Evolutionary conservation across 306 rosid species (phyloP), one percentile per base, ranked within the genome.

Genomic region (Lablab purpureus): DNA sequence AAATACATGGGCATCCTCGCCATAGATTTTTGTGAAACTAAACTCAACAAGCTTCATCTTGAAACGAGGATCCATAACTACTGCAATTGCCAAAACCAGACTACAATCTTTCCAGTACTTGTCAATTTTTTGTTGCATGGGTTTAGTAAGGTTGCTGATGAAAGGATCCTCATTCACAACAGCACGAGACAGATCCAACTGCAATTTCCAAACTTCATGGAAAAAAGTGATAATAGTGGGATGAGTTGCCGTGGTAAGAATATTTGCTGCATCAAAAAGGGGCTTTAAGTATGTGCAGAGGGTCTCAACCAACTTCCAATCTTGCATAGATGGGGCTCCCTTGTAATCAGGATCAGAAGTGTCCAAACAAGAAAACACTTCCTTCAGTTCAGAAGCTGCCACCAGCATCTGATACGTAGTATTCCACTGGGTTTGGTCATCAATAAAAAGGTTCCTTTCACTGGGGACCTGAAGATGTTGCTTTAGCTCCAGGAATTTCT

Each of bases 41-140:
- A 92, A 94, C 89, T 94, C 97, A 34, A 94, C 97, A 69, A 94
- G 92, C 92, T 92, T 92, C 98, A 92, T 89, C 89, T 94, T 94
- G 86, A 94, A 92, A 47, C 97, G 89, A 65, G 98, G 98, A 86
- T 94, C 98, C 98, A 94, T 92, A 17, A 89, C 97, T 34, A 94
- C 98, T 0, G 97, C 97, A 62, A 88, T 72, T 21, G 98, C 97
- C 88, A 92, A 85, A 75, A 94, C 88, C 77, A 94, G 84, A 83
- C 91, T 80, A 81, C 93, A 85, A 56, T 90, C 90, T 82, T 76
- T 94, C 97, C 97, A 92, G 93, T 94, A 94, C 75, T 81, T 87
- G 15, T 89, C 97, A 50, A 91, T 75, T 78, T 85, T 88, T 30
- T 86, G 94, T 66, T 84, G 93, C 93, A 92, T 89, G 34, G 74